A percentile compares a stretch with the other conserved stretches of the same genome.
Conservation (phyloP, 164 flowering plant species). For the Vitis vinifera region DNA sequence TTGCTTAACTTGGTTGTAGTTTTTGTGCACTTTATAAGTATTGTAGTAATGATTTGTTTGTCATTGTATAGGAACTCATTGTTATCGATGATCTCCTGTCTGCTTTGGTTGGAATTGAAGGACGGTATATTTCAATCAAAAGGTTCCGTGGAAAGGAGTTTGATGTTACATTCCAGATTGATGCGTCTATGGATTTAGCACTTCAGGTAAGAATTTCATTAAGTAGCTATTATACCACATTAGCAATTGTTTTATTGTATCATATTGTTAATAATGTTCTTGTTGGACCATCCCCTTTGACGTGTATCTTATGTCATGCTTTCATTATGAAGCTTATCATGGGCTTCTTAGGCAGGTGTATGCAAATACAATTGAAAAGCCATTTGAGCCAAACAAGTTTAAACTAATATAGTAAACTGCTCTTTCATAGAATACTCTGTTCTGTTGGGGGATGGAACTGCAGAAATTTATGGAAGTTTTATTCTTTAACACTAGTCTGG, state of each 20-base stretch:
- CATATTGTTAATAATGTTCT: background rate
- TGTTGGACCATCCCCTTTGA: background rate
- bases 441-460: no score
- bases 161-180: conserved; percentile 62
- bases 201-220: conserved; percentile 59
- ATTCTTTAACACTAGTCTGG: no score
- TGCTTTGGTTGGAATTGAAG: conserved; percentile 92
- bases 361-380: no score
- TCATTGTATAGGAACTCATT: conserved; percentile 68
- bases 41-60: background rate
- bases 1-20: conserved; percentile 2
- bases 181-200: conserved; percentile 87
- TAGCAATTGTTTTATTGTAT: background rate
- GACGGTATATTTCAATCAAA: conserved; percentile 74
- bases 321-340: no score
- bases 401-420: no score
- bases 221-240: background rate
- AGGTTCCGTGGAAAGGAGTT: conserved; percentile 58
- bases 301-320: no score
- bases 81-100: conserved; percentile 88
- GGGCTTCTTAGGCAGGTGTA: no score
- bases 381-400: no score
- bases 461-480: no score
- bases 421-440: no score
- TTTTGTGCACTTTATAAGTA: background rate